Percentiles rank a stretch among this genome's conserved stretches.
Evolutionary conservation across 1,284 basidiomycete genomes (phyloP).

Genomic region (Xerocomus nothofagi): DNA sequence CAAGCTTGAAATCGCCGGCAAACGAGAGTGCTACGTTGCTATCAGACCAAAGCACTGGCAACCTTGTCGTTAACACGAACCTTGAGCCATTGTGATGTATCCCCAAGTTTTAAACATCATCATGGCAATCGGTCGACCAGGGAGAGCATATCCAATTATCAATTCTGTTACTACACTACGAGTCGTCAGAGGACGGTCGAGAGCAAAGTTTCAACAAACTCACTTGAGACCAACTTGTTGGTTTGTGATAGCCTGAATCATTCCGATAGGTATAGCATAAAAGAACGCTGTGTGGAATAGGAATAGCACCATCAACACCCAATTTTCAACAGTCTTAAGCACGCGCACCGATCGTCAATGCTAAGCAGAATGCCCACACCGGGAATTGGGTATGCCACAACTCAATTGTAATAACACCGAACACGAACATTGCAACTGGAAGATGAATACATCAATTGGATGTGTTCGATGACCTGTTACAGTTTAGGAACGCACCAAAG

Average conservation of each 20-base stretch:
- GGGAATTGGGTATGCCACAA: conserved; percentile 59
- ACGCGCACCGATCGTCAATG: conserved; percentile 34
- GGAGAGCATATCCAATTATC: conserved; percentile 43
- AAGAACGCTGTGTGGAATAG: conserved; percentile 37
- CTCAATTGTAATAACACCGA: conserved; percentile 58
- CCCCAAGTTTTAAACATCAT: conserved; percentile 49
- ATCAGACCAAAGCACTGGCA: conserved; percentile 3
- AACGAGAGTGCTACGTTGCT: conserved; percentile 36
- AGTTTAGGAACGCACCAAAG: conserved; percentile 5
- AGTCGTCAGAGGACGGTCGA: background rate
- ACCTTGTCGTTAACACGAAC: conserved; percentile 1
- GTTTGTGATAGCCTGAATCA: too few relatives aligned
- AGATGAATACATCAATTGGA: background rate
- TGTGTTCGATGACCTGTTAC: background rate
- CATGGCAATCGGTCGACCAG: conserved; percentile 47
- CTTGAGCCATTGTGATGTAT: conserved; percentile 42
- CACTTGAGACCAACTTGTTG: conserved; percentile 50
- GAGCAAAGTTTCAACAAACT: background rate
- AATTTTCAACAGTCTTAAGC: background rate
- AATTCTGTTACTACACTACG: conserved; percentile 45
- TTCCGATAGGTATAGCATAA: conserved; percentile 57
- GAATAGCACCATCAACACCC: background rate
- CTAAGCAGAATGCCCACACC: conserved; percentile 50
- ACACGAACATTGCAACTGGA: conserved; percentile 47
- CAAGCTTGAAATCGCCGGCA: conserved; percentile 47